A percentile compares a stretch with the other conserved stretches of the same genome.
Evolutionary conservation across 352 stramenopile genomes (phyloP).

Genomic region (Globisporangium paddicum): DNA sequence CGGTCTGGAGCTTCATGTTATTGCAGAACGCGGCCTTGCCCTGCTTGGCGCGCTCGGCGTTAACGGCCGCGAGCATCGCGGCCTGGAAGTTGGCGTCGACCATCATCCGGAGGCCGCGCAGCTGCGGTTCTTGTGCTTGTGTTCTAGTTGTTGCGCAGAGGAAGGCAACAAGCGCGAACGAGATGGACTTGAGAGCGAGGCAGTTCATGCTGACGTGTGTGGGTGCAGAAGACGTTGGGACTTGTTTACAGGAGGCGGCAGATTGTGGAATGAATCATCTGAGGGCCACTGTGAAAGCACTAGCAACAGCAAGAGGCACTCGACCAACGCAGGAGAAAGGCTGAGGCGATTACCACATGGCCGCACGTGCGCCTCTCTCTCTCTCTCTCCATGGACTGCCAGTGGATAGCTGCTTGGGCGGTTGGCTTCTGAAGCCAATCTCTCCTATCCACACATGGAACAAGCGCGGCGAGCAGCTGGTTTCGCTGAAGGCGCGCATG

Average conservation of each 20-base stretch:
- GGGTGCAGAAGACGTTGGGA: not conserved
- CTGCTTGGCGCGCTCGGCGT: conserved; percentile 13
- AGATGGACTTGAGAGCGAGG: conserved; percentile 7
- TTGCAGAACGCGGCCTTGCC: conserved; percentile 13
- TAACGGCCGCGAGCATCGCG: conserved; percentile 19
- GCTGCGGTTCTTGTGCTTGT: not conserved
- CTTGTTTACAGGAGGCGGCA: not conserved
- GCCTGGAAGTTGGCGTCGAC: conserved; percentile 11
- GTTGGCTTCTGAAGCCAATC: not conserved
- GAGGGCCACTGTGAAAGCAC: not conserved
- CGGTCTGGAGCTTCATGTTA: conserved; percentile 30
- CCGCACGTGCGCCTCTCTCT: not conserved
- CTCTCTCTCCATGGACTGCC: not conserved
- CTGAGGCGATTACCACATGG: not conserved
- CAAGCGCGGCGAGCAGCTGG: not conserved
- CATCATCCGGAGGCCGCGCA: conserved; percentile 1
- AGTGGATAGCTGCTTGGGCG: not conserved
- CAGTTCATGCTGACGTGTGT: not conserved
- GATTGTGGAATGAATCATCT: conserved; percentile 7
- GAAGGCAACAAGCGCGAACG: conserved; percentile 2
- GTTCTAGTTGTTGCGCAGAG: not conserved
- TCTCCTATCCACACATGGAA: conserved; percentile 7
- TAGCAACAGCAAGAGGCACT: not conserved
- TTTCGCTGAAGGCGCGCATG: conserved; percentile 8
- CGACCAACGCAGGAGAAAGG: not conserved